Evolutionary conservation across 768 basidiomycete genomes (phyloP).

Genomic region (Melanogaster broomeanus): DNA sequence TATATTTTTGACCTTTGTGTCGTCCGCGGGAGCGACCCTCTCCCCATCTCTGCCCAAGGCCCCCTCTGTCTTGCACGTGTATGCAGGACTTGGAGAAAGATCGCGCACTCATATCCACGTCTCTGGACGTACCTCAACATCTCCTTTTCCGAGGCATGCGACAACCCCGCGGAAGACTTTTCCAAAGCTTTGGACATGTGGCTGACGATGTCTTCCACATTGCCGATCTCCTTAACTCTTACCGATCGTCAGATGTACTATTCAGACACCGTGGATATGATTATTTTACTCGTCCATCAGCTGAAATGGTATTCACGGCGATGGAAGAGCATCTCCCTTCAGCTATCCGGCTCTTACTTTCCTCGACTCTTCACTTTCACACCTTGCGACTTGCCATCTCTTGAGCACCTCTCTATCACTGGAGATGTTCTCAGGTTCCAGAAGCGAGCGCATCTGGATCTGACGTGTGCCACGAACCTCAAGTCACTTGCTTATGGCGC

Average conservation of each 20-base stretch:
- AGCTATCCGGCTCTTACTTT: constrained; percentile 31
- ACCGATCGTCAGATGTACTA: constrained; percentile 28
- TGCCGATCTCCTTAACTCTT: constrained; percentile 24
- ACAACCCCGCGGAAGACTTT: constrained; percentile 21
- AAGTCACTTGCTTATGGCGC: constrained; percentile 25
- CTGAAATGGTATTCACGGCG: constrained; percentile 18
- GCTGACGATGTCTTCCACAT: constrained; percentile 21
- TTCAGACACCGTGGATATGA: constrained; percentile 21
- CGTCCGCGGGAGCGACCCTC: background rate
- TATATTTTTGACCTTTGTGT: constrained; percentile 26
- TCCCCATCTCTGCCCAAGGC: constrained; percentile 3
- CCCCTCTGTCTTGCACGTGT: constrained; percentile 28
- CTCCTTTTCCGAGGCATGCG: constrained; percentile 19
- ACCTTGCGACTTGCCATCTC: constrained; percentile 20
- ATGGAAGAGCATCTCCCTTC: constrained; percentile 27
- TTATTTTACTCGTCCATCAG: constrained; percentile 18
- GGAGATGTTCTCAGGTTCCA: constrained; percentile 20
- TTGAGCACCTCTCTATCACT: constrained; percentile 23
- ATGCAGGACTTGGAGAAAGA: constrained; percentile 27
- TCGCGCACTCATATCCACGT: constrained; percentile 13
- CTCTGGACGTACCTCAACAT: constrained; percentile 30
- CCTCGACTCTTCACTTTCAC: constrained; percentile 15
- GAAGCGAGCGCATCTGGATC: constrained; percentile 21
- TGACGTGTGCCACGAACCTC: constrained; percentile 16
- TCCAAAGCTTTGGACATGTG: constrained; percentile 21